Percentiles rank a stretch among this genome's conserved stretches.
Conservation (phyloP, 2,329 filamentous ascomycete species). For the Fusarium decemcellulare region DNA sequence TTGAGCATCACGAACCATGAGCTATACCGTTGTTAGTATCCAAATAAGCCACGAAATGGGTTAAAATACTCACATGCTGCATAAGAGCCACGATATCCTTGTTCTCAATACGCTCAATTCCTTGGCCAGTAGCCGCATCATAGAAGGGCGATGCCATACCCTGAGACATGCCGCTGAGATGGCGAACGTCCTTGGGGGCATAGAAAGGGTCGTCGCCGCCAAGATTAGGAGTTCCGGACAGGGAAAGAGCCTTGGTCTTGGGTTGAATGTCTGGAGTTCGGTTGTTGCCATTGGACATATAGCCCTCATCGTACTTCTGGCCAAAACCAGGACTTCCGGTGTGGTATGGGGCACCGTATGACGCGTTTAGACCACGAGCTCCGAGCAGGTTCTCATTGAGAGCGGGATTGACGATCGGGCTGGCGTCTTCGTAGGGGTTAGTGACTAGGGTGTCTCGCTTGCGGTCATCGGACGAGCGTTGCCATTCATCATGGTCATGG, state of each 20-base stretch:
- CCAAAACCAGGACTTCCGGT: constrained; percentile 70
- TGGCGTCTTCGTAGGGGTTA: constrained; percentile 77
- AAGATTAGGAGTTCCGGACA: constrained; percentile 66
- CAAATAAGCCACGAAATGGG: neutral
- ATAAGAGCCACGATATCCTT: constrained; percentile 97
- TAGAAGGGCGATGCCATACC: constrained; percentile 92
- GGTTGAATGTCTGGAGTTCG: constrained; percentile 67
- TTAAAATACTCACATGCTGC: constrained; percentile 80
- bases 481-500: constrained; percentile 76
- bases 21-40: constrained; percentile 59
- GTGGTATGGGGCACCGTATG: constrained; percentile 63
- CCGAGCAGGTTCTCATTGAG: constrained; percentile 65
- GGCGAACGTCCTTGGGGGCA: constrained; percentile 68
- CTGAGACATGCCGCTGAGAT: constrained; percentile 91
- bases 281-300: constrained; percentile 82
- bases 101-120: constrained; percentile 92
- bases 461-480: constrained; percentile 71
- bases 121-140: constrained; percentile 88
- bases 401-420: constrained; percentile 71
- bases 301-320: constrained; percentile 85
- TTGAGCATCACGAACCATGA: constrained; percentile 97
- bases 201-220: constrained; percentile 77
- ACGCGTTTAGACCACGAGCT: constrained; percentile 53
- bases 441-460: constrained; percentile 77
- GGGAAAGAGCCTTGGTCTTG: constrained; percentile 70